Conservation (phyloP, 1,284 basidiomycete species). For the Fistulina hepatica region DNA sequence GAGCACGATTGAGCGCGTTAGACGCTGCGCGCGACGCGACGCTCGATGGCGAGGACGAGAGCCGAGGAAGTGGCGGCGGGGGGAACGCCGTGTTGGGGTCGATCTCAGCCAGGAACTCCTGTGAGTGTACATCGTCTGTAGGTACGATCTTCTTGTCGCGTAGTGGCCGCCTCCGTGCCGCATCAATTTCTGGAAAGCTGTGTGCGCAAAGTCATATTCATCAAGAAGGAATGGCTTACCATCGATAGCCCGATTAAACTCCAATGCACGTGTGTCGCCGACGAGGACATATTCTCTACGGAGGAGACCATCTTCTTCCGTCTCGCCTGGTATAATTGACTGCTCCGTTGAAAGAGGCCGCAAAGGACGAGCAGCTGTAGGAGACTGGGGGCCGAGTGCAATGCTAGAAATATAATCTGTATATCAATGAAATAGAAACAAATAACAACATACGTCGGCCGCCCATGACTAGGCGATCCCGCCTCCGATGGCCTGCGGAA, state of each 20-base stretch:
- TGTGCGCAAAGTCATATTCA: conserved; percentile 2
- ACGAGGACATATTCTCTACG: conserved; percentile 72
- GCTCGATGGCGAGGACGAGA: conserved; percentile 57
- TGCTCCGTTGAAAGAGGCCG: conserved; percentile 45
- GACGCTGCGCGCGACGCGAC: conserved; percentile 45
- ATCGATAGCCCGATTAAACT: conserved; percentile 69
- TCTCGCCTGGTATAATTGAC: conserved; percentile 69
- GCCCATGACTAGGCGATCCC: background rate
- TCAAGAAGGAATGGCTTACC: conserved; percentile 31
- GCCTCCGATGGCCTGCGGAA: conserved; percentile 33
- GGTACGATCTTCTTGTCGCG: conserved; percentile 22
- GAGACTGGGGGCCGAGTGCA: conserved; percentile 11
- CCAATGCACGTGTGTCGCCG: conserved; percentile 61
- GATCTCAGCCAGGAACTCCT: conserved; percentile 13
- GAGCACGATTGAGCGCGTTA: conserved; percentile 75
- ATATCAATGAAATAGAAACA: too few relatives aligned
- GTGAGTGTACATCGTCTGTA: conserved; percentile 1
- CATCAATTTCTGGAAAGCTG: conserved; percentile 45
- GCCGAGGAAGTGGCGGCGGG: conserved; percentile 29
- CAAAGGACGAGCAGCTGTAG: conserved; percentile 10
- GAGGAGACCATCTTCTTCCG: conserved; percentile 66
- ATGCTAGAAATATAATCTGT: conserved; percentile 4
- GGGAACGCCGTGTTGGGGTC: conserved; percentile 26
- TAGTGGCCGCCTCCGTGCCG: conserved; percentile 45
- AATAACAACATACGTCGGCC: conserved; percentile 12